Evolutionary conservation across 2,329 filamentous ascomycete species (phyloP).

Genomic region (Cercospora nicotianae): DNA sequence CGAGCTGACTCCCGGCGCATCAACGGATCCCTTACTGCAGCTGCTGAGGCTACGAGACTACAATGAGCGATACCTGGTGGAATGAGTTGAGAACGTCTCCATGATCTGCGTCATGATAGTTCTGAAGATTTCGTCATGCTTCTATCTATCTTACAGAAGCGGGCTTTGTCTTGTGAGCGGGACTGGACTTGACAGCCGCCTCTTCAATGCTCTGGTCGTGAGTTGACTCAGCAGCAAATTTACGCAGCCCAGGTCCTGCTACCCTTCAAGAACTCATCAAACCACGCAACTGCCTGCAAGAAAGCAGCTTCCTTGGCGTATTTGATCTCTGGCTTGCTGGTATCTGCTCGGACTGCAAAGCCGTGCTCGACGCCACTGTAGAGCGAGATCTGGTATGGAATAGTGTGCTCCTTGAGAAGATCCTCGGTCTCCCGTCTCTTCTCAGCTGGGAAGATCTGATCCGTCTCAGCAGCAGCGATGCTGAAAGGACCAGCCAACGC

Average conservation of each 20-base stretch:
- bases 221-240: conserved; percentile 2
- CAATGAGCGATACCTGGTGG: background rate
- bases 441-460: conserved; percentile 58
- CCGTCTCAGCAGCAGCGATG: conserved; percentile 64
- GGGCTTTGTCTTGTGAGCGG: background rate
- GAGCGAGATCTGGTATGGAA: conserved; percentile 74
- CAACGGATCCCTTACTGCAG: background rate
- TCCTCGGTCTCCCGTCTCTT: conserved; percentile 60
- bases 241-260: conserved; percentile 25
- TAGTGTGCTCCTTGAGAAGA: conserved; percentile 54
- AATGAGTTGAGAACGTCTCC: background rate
- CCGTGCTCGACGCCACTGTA: conserved; percentile 72
- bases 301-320: conserved; percentile 83
- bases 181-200: too few relatives aligned
- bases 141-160: background rate
- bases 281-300: conserved; percentile 74
- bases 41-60: background rate
- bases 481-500: conserved; percentile 58
- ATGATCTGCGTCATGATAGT: background rate
- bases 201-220: background rate
- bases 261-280: conserved; percentile 61
- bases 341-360: conserved; percentile 69
- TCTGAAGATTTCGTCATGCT: background rate
- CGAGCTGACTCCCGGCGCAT: background rate
- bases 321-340: conserved; percentile 56